Base-by-base conservation (phyloP, 306 rosid genomes). In the Lathyrus aphaca region DNA sequence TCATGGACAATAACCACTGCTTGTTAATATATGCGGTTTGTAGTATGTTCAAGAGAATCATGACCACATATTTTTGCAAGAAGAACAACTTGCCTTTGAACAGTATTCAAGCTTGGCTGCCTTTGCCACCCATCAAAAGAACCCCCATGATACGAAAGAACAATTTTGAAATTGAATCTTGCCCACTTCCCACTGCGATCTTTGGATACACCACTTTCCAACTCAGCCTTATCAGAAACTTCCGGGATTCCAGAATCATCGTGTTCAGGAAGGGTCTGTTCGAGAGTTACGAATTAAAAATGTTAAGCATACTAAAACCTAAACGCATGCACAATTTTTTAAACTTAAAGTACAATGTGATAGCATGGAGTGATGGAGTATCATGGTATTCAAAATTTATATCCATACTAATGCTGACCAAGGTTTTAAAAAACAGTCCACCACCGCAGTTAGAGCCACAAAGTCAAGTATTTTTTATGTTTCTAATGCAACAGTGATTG, bases 111-210 rank as follows among this genome's bases (percentile, higher is more conserved):
- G 37, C 77, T 90, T 1, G 98, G 98, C 75, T 94, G 98, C 86
- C 82, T 94, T 78, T 94, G 97, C 97, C 98, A 94, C 29, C 98
- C 98, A 71, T 94, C 96, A 84, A 90, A 90, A 1, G 97, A 90
- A 58, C 72, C 80, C 30, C 97, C 98, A 17, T 88, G 87, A 71
- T 90, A 90, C 2, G 95, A 89, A 71, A 90, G 84, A 71, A 81
- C 49, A 58, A 94, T 84, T 83, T 88, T 90, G 80, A 94, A 90
- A 0, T 90, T 94, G 10, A 61, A 12, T 56, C 98, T 85, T 13
- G 96, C 97, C 97, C 98, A 94, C 82, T 96, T 90, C 78, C 97
- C 96, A 48, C 72, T 21, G 66, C 79, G 82, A 38, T 76, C 84
- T 68, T 86, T 59, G 61, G 78, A 60, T 4, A 67, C 27, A 62